Evolutionary conservation across 1,284 basidiomycete species (phyloP).

Genomic region (Sutorius eximius): DNA sequence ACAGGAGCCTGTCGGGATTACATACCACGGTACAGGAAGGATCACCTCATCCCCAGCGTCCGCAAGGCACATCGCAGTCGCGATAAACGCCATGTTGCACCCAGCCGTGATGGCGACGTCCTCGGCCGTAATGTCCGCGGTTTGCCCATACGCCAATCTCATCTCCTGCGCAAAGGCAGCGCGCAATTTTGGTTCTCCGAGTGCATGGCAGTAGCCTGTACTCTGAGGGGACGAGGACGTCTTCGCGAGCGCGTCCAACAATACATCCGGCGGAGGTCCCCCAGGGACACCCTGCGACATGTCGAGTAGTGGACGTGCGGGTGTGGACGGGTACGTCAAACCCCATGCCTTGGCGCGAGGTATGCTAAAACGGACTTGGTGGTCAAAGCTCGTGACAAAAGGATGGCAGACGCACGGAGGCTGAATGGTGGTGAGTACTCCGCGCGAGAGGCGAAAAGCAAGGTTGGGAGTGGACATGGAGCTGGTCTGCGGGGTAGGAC

Average conservation of each 20-base stretch:
- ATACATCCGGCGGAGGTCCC: slow-evolving; percentile 53
- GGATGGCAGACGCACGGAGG: slow-evolving; percentile 37
- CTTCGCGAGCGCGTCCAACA: slow-evolving; percentile 53
- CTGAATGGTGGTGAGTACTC: slow-evolving; percentile 40
- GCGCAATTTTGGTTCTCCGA: slow-evolving; percentile 63
- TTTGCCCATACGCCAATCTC: slow-evolving; percentile 55
- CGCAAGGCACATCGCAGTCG: slow-evolving; percentile 64
- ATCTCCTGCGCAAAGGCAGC: slow-evolving; percentile 66
- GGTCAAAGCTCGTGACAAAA: neutral
- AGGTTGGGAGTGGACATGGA: slow-evolving; percentile 3
- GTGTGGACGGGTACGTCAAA: slow-evolving; percentile 44
- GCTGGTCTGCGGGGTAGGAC: neutral
- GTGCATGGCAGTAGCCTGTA: slow-evolving; percentile 65
- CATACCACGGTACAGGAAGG: slow-evolving; percentile 74
- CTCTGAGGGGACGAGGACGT: slow-evolving; percentile 47
- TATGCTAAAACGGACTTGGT: slow-evolving; percentile 48
- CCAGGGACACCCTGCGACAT: slow-evolving; percentile 81
- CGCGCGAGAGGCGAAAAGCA: slow-evolving; percentile 41
- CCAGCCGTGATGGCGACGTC: slow-evolving; percentile 69
- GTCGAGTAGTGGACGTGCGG: slow-evolving; percentile 58
- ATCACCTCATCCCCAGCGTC: slow-evolving; percentile 76
- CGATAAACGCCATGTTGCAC: slow-evolving; percentile 72
- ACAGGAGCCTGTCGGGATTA: slow-evolving; percentile 9
- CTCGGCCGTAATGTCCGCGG: slow-evolving; percentile 47
- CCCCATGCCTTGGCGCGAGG: slow-evolving; percentile 72